Percentiles rank a stretch among this genome's conserved stretches.
phyloP scores from a whole-genome alignment of 108 stramenopile genomes.

The Licmophora abbreviata region DNA sequence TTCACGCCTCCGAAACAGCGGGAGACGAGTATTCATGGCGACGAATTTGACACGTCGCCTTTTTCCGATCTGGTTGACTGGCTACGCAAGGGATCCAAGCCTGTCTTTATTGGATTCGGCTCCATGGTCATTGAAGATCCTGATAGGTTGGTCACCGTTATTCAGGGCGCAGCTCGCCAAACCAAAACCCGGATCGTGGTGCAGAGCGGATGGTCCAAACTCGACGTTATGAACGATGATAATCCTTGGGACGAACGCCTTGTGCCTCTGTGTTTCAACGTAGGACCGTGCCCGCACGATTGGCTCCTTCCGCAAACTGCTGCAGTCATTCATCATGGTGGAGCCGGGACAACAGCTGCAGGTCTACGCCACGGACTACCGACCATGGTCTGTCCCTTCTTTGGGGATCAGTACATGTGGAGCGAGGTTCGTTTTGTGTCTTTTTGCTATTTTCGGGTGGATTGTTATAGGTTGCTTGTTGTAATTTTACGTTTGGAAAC shows the following conservation, averaged over 20 bases:
- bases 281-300: slow-evolving; percentile 71
- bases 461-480: too few species aligned
- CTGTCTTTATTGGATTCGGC: slow-evolving; percentile 71
- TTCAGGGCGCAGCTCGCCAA: slow-evolving; percentile 35
- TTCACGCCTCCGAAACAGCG: slow-evolving; percentile 27
- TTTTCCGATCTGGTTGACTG: slow-evolving; percentile 35
- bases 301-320: slow-evolving; percentile 59
- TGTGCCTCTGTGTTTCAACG: slow-evolving; percentile 35
- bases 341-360: slow-evolving; percentile 78
- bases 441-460: too few species aligned
- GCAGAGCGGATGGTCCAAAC: slow-evolving; percentile 61
- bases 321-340: slow-evolving; percentile 82
- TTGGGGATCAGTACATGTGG: slow-evolving; percentile 79
- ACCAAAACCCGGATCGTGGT: slow-evolving; percentile 42
- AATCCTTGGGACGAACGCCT: too few species aligned
- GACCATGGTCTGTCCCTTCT: slow-evolving; percentile 73
- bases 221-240: slow-evolving; percentile 31
- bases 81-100: slow-evolving; percentile 32
- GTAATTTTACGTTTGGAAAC: too few species aligned
- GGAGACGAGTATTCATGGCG: too few species aligned
- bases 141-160: slow-evolving; percentile 28
- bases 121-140: slow-evolving; percentile 65
- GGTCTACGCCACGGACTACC: slow-evolving; percentile 62
- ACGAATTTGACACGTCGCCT: too few species aligned
- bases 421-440: too few species aligned